Conservation (phyloP, 345 rosid genomes). For the Carallia brachiata region DNA sequence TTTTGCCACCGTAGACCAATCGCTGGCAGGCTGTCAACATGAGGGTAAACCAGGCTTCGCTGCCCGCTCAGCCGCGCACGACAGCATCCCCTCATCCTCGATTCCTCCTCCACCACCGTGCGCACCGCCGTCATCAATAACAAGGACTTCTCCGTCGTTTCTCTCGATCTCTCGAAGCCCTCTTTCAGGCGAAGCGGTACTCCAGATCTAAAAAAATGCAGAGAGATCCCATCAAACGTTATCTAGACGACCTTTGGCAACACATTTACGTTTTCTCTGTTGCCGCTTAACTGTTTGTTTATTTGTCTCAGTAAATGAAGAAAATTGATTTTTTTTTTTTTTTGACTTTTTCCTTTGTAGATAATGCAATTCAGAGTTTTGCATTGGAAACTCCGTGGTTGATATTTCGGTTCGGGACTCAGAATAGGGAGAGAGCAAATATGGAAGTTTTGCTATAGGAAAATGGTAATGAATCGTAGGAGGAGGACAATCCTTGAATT, state of each 20-base stretch:
- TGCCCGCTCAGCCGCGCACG: not conserved
- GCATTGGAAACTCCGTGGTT: slow-evolving; percentile 27
- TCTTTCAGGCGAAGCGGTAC: not conserved
- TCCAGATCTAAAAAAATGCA: slow-evolving; percentile 5
- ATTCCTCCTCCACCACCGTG: too few species aligned
- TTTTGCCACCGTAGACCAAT: not conserved
- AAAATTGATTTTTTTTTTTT: too few species aligned
- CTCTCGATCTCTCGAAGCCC: not conserved
- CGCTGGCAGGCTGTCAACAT: not conserved
- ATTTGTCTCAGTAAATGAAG: not conserved
- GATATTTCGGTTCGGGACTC: not conserved
- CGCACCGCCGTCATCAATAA: not conserved
- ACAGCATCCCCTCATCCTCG: not conserved
- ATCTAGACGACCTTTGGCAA: not conserved
- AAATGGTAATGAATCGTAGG: too few species aligned
- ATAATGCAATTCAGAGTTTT: slow-evolving; percentile 16
- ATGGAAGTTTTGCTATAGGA: too few species aligned
- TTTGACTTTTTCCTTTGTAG: not conserved
- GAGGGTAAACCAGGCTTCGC: not conserved
- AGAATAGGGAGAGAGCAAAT: too few species aligned
- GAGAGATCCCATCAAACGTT: not conserved
- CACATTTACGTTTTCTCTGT: not conserved
- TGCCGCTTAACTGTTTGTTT: slow-evolving; percentile 14
- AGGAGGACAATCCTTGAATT: too few species aligned
- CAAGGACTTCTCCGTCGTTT: not conserved